phyloP scores from a whole-genome alignment of 306 rosid species.

The Dalbergia cochinchinensis region DNA sequence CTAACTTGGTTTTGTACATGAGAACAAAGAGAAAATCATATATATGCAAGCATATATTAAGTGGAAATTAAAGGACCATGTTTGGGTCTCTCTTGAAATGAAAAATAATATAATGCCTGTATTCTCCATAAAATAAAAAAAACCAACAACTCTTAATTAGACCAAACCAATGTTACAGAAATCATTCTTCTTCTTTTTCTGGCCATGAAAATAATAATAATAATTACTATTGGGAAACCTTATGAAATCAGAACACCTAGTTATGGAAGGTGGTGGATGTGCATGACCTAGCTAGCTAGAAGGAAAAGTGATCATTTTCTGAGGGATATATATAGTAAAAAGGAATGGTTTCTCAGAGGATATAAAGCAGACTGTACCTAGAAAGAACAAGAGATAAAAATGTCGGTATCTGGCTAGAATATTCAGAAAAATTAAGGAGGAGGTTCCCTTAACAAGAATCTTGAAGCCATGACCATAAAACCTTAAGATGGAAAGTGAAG shows the following conservation, averaged over 20 bases:
- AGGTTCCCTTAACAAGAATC: background rate
- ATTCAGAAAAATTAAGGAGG: background rate
- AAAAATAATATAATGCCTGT: background rate
- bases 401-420: too few species aligned
- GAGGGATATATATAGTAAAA: background rate
- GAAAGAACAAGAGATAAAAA: too few species aligned
- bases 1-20: too few species aligned
- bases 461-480: too few species aligned
- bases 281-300: background rate
- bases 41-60: too few species aligned
- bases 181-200: background rate
- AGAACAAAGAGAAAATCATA: background rate
- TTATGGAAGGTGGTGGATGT: background rate
- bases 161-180: background rate
- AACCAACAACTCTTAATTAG: background rate
- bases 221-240: background rate
- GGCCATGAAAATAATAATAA: background rate
- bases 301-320: background rate
- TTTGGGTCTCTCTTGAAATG: background rate
- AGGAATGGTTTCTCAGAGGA: background rate
- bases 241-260: background rate
- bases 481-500: background rate
- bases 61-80: background rate
- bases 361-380: background rate
- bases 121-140: background rate